Evolutionary conservation across 2,329 filamentous ascomycete species (phyloP), one percentile per base, ranked within the genome.

Genomic region (Curvularia spicifera): DNA sequence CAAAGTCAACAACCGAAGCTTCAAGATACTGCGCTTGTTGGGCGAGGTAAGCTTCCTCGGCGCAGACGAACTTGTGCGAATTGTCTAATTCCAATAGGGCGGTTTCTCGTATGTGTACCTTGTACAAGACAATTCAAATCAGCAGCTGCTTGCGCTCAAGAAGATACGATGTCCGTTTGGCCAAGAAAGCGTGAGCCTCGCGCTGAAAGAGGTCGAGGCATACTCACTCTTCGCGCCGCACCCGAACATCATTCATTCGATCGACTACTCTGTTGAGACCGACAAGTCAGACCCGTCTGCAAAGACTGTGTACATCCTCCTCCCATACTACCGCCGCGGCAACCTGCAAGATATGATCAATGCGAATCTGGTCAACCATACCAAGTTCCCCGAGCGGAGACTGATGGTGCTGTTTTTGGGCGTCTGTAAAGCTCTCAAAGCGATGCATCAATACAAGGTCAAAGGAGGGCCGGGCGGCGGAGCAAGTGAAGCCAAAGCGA

Each of bases 91-190:
- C 35, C 22, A 15, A 35, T 24, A 94, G 90, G 95, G 95, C 75
- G 95, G 95, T 72, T 99, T 99, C 83, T 97, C 93, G 65, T 99
- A 98, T 79, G 95, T 99, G 69, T 99, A 99, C 80, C 91, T 99
- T 59, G 95, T 99, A 59, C 91, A 98, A 83, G 93, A 97, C 78
- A 94, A 90, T 47, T 83, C 87, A 53, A 90, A 87, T 51, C 90
- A 91, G 59, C 88, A 94, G 70, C 86, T 97, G 46, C 94, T 96
- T 78, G 95, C 95, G 18, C 88, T 98, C 61, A 99, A 99, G 80
- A 99, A 99, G 85, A 99, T 99, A 78, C 89, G 94, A 75, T 99
- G 95, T 83, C 94, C 95, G 4, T 98, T 99, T 73, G 95, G 95
- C 66, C 90, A 95, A 78, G 95, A 99, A 82, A 97, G 92, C 26